A percentile compares a stretch with the other conserved stretches of the same genome.
Conservation (phyloP, 495 filamentous ascomycete genomes). For the Penicillium chermesinum region DNA sequence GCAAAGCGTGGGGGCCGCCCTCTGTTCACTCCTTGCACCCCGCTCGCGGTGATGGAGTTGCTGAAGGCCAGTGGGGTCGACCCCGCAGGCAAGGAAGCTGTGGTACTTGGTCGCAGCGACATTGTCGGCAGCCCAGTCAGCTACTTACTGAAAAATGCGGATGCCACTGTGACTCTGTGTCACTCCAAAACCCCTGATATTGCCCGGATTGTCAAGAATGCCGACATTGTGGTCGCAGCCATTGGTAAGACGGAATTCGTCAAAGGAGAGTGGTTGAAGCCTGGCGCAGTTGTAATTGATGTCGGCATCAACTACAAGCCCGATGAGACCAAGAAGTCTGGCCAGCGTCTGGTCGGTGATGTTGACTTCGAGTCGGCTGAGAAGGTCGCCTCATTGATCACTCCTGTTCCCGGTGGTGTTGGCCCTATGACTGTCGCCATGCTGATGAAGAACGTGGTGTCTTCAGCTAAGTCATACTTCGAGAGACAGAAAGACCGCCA, state of each 20-base stretch:
- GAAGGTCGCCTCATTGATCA: slow-evolving; percentile 89
- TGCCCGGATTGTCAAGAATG: slow-evolving; percentile 66
- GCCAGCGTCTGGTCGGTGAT: slow-evolving; percentile 89
- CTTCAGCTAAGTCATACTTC: slow-evolving; percentile 73
- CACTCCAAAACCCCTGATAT: slow-evolving; percentile 81
- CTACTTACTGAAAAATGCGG: slow-evolving; percentile 87
- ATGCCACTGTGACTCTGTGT: slow-evolving; percentile 94
- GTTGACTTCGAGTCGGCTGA: slow-evolving; percentile 85
- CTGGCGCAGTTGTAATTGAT: slow-evolving; percentile 90
- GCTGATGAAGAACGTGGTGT: slow-evolving; percentile 88
- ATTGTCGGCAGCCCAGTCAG: slow-evolving; percentile 97
- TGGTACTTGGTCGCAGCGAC: slow-evolving; percentile 91
- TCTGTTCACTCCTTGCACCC: slow-evolving; percentile 88
- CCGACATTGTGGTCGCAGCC: slow-evolving; percentile 86
- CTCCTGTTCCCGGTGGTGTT: slow-evolving; percentile 93
- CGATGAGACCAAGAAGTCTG: slow-evolving; percentile 92
- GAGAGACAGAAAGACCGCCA: slow-evolving; percentile 71
- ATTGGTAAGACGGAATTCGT: slow-evolving; percentile 85
- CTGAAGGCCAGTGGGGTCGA: slow-evolving; percentile 78
- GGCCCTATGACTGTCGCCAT: slow-evolving; percentile 99
- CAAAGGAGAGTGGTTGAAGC: slow-evolving; percentile 92
- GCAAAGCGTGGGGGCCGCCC: slow-evolving; percentile 89
- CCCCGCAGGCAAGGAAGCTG: slow-evolving; percentile 82
- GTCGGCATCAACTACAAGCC: slow-evolving; percentile 95
- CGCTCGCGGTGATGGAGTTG: slow-evolving; percentile 93